Evolutionary conservation across 306 rosid genomes (phyloP).

Genomic region (Prunus davidiana): DNA sequence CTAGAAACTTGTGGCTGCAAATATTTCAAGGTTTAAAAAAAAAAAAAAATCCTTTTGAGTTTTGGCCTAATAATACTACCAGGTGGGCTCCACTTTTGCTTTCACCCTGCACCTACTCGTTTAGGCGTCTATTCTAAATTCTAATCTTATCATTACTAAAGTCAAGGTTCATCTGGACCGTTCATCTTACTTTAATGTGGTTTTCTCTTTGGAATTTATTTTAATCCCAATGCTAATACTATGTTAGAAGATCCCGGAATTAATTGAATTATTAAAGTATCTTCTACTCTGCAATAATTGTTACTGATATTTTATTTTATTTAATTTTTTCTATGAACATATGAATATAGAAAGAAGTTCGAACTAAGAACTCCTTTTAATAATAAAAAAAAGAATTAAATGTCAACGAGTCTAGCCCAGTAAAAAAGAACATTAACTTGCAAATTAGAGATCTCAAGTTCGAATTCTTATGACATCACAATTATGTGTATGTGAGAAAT

Average conservation of each 20-base stretch:
- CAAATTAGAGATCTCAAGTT: rapidly evolving
- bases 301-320: too few relatives aligned
- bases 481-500: too few relatives aligned
- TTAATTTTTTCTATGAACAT: too few relatives aligned
- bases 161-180: background rate
- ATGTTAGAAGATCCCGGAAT: too few relatives aligned
- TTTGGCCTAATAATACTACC: background rate
- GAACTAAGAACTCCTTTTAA: too few relatives aligned
- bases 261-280: too few relatives aligned
- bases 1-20: background rate
- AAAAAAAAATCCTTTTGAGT: background rate
- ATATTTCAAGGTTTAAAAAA: background rate
- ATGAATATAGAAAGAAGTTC: too few relatives aligned
- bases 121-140: background rate
- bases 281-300: too few relatives aligned
- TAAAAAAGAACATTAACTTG: too few relatives aligned
- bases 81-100: background rate
- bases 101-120: background rate
- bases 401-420: rapidly evolving
- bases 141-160: background rate
- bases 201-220: too few relatives aligned
- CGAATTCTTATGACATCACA: rapidly evolving
- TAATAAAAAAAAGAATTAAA: too few relatives aligned
- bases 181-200: background rate
- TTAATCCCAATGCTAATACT: too few relatives aligned